Evolutionary conservation across 192 early-diverging fungal species (phyloP), one percentile per base, ranked within the genome.

Genomic region (Podila clonocystis): DNA sequence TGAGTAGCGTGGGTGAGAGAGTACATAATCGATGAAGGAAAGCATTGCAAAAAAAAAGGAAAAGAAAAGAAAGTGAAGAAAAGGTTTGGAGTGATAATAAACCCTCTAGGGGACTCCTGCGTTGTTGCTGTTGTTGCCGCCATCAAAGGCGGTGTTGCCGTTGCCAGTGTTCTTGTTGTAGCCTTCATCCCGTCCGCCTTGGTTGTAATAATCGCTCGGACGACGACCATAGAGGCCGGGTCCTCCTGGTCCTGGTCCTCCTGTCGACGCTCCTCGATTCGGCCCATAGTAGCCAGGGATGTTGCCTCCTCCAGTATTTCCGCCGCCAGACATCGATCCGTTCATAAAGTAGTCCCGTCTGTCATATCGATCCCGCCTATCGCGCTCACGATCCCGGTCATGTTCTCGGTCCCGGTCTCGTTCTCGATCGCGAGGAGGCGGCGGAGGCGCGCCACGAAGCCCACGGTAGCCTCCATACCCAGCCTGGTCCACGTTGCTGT

Each of bases 381-480:
- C 64, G 13, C 74, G 74, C 1, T 76, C 74, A 11, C 67, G 67
- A 5, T 76, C 74, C 4, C 68, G 67, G 55, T 58, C 55, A 31
- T 61, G 61, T 9, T 79, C 76, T 11, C 76, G 76, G 17, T 78
- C 68, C 29, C 74, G 62, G 26, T 78, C 75, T 17, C 76, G 64
- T 1, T 80, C 77, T 36, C 77, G 67, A 31, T 80, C 77, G 24
- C 77, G 34, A 6, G 70, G 67, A 11, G 66, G 70, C 36, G 74
- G 74, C 28, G 70, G 77, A 59, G 67, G 77, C 0, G 36, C 76
- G 2, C 76, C 77, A 50, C 77, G 77, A 2, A 64, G 60, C 2
- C 77, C 77, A 24, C 77, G 70, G 52, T 80, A 73, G 58, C 77
- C 67, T 9, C 77, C 70, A 57, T 73, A 73, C 9, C 9, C 30